Evolutionary conservation across 2,329 filamentous ascomycete species (phyloP).

Genomic region (Pseudonectria foliicola): DNA sequence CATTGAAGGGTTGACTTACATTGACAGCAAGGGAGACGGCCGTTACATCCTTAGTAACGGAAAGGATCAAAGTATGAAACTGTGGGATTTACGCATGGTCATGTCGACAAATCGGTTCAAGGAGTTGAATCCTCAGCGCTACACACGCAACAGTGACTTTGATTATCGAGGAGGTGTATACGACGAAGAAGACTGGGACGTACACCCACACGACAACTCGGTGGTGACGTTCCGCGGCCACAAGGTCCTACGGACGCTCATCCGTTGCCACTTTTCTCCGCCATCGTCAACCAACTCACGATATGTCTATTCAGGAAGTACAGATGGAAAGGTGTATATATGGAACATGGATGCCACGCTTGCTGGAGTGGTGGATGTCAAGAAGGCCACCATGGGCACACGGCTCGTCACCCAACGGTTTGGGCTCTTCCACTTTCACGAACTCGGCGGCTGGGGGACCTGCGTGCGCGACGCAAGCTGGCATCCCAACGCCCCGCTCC

Average conservation of each 20-base stretch:
- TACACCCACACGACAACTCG: constrained; percentile 75
- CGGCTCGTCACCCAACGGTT: constrained; percentile 48
- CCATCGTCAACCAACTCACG: constrained; percentile 76
- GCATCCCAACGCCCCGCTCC: constrained; percentile 77
- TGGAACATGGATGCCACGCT: constrained; percentile 90
- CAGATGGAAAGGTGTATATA: constrained; percentile 82
- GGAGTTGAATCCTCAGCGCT: constrained; percentile 46
- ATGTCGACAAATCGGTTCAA: constrained; percentile 63
- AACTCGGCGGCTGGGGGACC: constrained; percentile 58
- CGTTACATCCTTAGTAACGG: constrained; percentile 86
- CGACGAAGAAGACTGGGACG: constrained; percentile 52
- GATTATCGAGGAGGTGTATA: constrained; percentile 69
- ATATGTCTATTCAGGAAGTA: constrained; percentile 89
- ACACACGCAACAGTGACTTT: constrained; percentile 52
- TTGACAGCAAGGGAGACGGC: constrained; percentile 64
- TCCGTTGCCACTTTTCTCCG: constrained; percentile 92
- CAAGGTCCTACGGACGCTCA: constrained; percentile 79
- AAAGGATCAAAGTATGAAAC: constrained; percentile 95
- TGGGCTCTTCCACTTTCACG: constrained; percentile 51
- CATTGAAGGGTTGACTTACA: constrained; percentile 59
- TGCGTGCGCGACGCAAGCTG: constrained; percentile 84
- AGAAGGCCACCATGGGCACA: constrained; percentile 57
- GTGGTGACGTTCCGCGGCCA: constrained; percentile 92
- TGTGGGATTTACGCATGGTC: constrained; percentile 92
- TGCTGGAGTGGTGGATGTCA: constrained; percentile 72